Percentiles rank a stretch among this genome's conserved stretches.
Conservation (phyloP, 768 basidiomycete species). For the Chalciporus sphaerocephalus region DNA sequence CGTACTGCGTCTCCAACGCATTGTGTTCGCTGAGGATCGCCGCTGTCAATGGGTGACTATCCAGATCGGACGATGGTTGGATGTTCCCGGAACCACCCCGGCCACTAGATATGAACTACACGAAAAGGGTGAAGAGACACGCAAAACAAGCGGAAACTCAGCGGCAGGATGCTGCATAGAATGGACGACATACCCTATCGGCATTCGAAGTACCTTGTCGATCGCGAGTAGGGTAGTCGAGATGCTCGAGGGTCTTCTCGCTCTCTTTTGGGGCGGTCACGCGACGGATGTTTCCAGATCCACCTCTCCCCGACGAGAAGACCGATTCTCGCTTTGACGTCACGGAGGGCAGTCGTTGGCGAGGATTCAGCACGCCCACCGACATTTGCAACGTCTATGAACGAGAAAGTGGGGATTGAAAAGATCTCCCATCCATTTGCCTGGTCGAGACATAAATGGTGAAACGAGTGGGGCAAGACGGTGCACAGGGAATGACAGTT, state of each 20-base stretch:
- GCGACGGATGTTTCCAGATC: conserved; percentile 20
- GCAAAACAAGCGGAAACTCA: not conserved
- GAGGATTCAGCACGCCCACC: not conserved
- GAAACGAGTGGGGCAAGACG: not conserved
- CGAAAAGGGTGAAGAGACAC: too few species aligned
- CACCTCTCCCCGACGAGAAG: conserved; percentile 20
- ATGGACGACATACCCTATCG: not conserved
- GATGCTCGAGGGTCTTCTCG: not conserved
- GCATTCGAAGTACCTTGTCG: not conserved
- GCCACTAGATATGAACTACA: conserved; percentile 22
- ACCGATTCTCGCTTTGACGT: conserved; percentile 6
- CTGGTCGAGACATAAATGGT: conserved; percentile 19
- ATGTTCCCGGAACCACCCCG: conserved; percentile 27
- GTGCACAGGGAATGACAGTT: not conserved
- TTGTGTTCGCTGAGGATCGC: conserved; percentile 20
- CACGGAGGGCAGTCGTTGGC: not conserved
- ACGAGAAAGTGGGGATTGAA: not conserved
- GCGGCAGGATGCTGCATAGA: not conserved
- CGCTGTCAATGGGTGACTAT: conserved; percentile 22
- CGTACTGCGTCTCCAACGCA: conserved; percentile 12
- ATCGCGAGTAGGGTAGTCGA: not conserved
- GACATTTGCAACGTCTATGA: not conserved
- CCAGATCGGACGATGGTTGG: conserved; percentile 6
- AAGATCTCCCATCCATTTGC: not conserved
- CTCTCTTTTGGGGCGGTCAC: not conserved